Percentiles rank a stretch among this genome's conserved stretches.
phyloP scores from a whole-genome alignment of 495 filamentous ascomycete genomes.

The Penicillium dipodomyicola region DNA sequence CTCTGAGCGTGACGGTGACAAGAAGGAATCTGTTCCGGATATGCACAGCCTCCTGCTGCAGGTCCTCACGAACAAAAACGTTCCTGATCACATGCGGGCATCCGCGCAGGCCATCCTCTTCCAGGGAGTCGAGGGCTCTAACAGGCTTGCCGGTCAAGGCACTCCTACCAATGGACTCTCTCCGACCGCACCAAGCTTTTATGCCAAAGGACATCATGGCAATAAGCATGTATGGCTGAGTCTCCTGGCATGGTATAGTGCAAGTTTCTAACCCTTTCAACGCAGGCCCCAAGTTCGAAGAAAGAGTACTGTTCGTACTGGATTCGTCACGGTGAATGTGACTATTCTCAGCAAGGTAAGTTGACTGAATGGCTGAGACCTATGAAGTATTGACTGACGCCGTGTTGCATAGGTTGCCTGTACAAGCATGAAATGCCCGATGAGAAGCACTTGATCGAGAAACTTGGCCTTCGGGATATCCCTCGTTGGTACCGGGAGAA shows the following conservation, averaged over 20 bases:
- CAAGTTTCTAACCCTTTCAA: constrained; percentile 10
- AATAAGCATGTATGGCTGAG: not conserved
- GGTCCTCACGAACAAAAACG: constrained; percentile 22
- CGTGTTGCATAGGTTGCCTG: constrained; percentile 56
- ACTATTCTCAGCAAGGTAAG: constrained; percentile 71
- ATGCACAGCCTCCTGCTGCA: constrained; percentile 24
- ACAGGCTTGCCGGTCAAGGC: not conserved
- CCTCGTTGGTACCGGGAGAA: constrained; percentile 58
- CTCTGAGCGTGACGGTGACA: not conserved
- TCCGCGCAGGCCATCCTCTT: constrained; percentile 20
- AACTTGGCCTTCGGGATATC: constrained; percentile 58
- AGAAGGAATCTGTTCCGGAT: constrained; percentile 8
- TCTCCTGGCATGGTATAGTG: not conserved
- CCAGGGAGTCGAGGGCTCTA: not conserved
- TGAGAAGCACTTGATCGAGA: constrained; percentile 55
- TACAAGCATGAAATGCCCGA: constrained; percentile 86
- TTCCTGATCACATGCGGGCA: constrained; percentile 16
- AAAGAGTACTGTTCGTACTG: constrained; percentile 87
- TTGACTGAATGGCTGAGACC: not conserved
- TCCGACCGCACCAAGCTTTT: not conserved
- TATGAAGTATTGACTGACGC: constrained; percentile 10
- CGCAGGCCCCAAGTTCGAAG: constrained; percentile 29
- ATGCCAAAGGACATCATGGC: not conserved
- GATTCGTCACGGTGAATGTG: constrained; percentile 79
- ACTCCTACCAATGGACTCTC: not conserved